Percentiles rank a stretch among this genome's conserved stretches.
Conservation (phyloP, 176 grass and related monocot species). For the Musa itinerans region DNA sequence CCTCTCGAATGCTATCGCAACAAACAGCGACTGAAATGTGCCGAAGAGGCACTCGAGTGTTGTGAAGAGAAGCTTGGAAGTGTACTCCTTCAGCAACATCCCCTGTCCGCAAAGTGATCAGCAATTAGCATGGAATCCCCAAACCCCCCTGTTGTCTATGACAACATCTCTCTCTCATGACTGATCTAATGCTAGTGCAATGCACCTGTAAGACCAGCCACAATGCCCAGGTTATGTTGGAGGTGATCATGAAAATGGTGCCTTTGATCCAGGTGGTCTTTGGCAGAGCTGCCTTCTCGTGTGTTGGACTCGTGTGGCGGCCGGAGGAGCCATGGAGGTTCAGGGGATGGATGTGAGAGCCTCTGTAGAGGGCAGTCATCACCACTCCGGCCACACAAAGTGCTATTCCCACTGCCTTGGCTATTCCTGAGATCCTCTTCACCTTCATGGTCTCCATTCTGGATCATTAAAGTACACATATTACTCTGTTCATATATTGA, state of each 20-base stretch:
- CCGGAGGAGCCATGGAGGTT: conserved; percentile 30
- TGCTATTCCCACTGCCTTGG: conserved; percentile 32
- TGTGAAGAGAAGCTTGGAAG: conserved; percentile 11
- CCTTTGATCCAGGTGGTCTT: conserved; percentile 42
- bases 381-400: conserved; percentile 44
- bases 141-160: no score
- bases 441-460: conserved; percentile 46
- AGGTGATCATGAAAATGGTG: conserved; percentile 44
- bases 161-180: no score
- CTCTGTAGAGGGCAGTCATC: conserved; percentile 39
- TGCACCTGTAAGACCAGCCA: conserved; percentile 57
- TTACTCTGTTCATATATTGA: not conserved
- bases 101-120: not conserved
- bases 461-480: not conserved
- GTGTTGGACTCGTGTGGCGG: not conserved
- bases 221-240: conserved; percentile 31
- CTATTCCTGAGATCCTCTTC: conserved; percentile 29
- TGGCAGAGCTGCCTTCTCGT: not conserved
- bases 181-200: no score
- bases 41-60: conserved; percentile 33
- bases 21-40: conserved; percentile 34
- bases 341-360: conserved; percentile 32
- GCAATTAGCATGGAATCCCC: not conserved
- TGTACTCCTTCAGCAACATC: no score
- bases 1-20: conserved; percentile 28